Conservation (phyloP, 1,139 yeast species). For the Zhuliangozyma blackwelliae region DNA sequence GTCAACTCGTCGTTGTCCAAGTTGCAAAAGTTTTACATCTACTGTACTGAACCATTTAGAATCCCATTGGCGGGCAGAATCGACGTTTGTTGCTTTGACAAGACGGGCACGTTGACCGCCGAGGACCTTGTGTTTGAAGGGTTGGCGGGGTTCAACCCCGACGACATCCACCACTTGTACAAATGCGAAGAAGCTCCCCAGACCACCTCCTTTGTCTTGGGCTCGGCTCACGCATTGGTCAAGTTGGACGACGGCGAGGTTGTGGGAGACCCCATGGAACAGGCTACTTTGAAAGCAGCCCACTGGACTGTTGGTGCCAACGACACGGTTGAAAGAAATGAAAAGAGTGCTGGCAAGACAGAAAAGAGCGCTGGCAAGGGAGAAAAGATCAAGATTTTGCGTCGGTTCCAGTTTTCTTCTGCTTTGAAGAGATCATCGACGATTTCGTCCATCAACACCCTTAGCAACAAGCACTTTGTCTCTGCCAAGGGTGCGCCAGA, state of each 20-base stretch:
- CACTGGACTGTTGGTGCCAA: conserved; percentile 79
- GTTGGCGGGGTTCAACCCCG: conserved; percentile 70
- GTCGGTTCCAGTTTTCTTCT: conserved; percentile 96
- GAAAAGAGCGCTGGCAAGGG: conserved; percentile 22
- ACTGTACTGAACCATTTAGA: conserved; percentile 98
- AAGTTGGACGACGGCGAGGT: conserved; percentile 92
- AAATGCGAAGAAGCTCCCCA: conserved; percentile 58
- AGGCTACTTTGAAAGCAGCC: conserved; percentile 86
- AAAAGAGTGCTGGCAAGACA: too few species aligned
- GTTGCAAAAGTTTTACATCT: conserved; percentile 78
- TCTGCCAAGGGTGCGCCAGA: conserved; percentile 99
- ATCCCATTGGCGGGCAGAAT: conserved; percentile 97
- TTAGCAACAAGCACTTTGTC: conserved; percentile 58
- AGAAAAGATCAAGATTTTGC: conserved; percentile 66
- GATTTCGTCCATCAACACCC: conserved; percentile 58
- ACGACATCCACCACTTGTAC: conserved; percentile 54
- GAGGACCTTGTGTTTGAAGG: conserved; percentile 97
- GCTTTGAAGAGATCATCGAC: conserved; percentile 94
- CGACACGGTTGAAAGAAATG: conserved; percentile 53
- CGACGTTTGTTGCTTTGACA: conserved; percentile 97
- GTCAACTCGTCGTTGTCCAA: conserved; percentile 90
- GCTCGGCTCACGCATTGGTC: conserved; percentile 95
- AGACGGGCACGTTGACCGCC: conserved; percentile 97
- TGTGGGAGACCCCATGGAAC: conserved; percentile 99
- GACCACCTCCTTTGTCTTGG: conserved; percentile 70